Percentiles rank a stretch among this genome's conserved stretches.
phyloP scores from a whole-genome alignment of 805 yeast species.

The Ogataea kodamae region DNA sequence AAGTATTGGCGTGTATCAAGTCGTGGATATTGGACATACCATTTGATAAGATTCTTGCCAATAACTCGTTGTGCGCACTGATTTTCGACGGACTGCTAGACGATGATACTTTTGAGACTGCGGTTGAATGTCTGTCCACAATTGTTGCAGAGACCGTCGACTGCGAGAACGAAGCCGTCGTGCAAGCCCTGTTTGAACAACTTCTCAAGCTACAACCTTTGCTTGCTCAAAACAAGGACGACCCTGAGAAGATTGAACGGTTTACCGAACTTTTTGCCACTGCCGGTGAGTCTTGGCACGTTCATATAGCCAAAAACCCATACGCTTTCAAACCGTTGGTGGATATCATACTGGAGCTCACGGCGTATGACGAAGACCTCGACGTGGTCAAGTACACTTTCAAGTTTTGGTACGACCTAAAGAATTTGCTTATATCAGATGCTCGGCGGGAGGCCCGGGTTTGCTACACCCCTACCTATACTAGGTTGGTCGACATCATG shows the following conservation, averaged over 20 bases:
- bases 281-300: constrained; percentile 96
- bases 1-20: constrained; percentile 70
- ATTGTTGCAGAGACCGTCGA: constrained; percentile 81
- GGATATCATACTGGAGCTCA: constrained; percentile 63
- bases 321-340: constrained; percentile 68
- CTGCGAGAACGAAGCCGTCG: constrained; percentile 49
- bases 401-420: constrained; percentile 84
- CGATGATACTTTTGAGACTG: constrained; percentile 73
- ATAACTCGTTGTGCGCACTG: constrained; percentile 61
- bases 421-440: constrained; percentile 63
- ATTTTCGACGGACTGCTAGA: constrained; percentile 58
- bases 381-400: constrained; percentile 89
- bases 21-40: constrained; percentile 92
- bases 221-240: constrained; percentile 48
- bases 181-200: constrained; percentile 65
- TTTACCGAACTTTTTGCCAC: constrained; percentile 78
- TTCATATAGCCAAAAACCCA: constrained; percentile 72
- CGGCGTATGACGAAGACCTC: constrained; percentile 74
- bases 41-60: constrained; percentile 60
- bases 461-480: constrained; percentile 52
- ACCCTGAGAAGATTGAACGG: constrained; percentile 63
- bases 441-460: constrained; percentile 51
- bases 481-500: constrained; percentile 56
- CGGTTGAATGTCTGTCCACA: constrained; percentile 82
- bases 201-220: constrained; percentile 58